A percentile compares a stretch with the other conserved stretches of the same genome.
phyloP scores from a whole-genome alignment of 2,329 filamentous ascomycete species.

The Fusarium xyrophilum region DNA sequence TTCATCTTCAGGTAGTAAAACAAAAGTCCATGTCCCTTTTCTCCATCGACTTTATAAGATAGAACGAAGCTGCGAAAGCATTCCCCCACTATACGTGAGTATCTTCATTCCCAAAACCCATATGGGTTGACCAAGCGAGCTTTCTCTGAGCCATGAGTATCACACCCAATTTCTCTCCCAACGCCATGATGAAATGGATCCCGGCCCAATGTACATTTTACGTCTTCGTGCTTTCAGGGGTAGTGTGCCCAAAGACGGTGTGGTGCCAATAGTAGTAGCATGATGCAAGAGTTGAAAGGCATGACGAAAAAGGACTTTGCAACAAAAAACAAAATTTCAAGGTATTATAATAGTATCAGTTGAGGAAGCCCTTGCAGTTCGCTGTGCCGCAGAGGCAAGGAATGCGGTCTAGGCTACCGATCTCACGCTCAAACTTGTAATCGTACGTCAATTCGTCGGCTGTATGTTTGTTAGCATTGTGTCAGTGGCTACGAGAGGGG shows the following conservation, averaged over 20 bases:
- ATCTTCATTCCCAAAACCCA: not conserved
- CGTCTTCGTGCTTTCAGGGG: slow-evolving; percentile 2
- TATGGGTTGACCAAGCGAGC: slow-evolving; percentile 16
- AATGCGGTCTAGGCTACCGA: slow-evolving; percentile 92
- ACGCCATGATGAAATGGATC: slow-evolving; percentile 35
- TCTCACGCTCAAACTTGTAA: slow-evolving; percentile 99
- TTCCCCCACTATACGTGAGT: not conserved
- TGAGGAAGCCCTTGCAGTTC: slow-evolving; percentile 98
- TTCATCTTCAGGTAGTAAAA: slow-evolving; percentile 17
- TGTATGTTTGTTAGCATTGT: slow-evolving; percentile 50
- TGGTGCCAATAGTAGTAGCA: not conserved
- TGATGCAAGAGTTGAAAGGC: slow-evolving; percentile 5
- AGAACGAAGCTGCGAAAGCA: slow-evolving; percentile 2
- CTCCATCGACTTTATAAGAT: not conserved
- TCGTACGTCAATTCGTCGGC: slow-evolving; percentile 99
- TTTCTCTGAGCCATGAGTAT: slow-evolving; percentile 8
- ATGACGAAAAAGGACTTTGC: not conserved
- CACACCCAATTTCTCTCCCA: slow-evolving; percentile 11
- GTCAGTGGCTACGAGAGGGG: not conserved
- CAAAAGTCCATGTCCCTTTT: slow-evolving; percentile 17
- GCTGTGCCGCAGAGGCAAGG: slow-evolving; percentile 96
- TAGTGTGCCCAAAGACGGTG: slow-evolving; percentile 2
- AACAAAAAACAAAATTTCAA: slow-evolving; percentile 14
- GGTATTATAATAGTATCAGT: slow-evolving; percentile 61
- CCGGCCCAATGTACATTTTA: slow-evolving; percentile 31